Conservation (phyloP, 2,329 filamentous ascomycete genomes). For the Cercospora berteroae region DNA sequence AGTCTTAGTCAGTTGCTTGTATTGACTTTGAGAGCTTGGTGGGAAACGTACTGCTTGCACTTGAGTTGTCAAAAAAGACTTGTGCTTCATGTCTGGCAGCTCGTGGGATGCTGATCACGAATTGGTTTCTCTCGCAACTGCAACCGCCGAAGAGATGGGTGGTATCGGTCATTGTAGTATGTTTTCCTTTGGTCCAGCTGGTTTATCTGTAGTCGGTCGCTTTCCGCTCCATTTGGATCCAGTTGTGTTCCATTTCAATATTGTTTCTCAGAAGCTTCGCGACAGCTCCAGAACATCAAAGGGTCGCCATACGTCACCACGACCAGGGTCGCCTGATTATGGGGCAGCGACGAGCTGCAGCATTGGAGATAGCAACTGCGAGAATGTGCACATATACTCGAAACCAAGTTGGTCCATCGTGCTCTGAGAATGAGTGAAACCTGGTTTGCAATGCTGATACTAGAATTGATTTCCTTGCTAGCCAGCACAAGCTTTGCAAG, state of each 20-base stretch:
- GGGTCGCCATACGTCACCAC: background rate
- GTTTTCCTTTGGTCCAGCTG: background rate
- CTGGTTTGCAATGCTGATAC: background rate
- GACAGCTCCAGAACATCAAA: background rate
- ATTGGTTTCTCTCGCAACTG: slow-evolving; percentile 81
- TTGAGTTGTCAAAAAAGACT: slow-evolving; percentile 72
- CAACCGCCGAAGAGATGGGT: slow-evolving; percentile 67
- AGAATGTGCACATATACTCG: slow-evolving; percentile 12
- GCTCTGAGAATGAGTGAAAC: background rate
- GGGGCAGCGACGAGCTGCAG: background rate
- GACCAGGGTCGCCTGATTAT: slow-evolving; percentile 1
- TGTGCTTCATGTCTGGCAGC: slow-evolving; percentile 56
- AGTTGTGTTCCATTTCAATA: background rate
- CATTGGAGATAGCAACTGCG: background rate
- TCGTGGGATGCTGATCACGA: slow-evolving; percentile 68
- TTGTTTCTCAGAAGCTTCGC: slow-evolving; percentile 1
- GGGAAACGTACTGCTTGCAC: slow-evolving; percentile 65
- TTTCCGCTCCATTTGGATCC: background rate
- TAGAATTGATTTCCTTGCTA: background rate
- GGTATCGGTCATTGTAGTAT: background rate
- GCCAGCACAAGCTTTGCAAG: background rate
- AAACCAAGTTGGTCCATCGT: background rate
- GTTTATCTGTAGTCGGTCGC: too few relatives aligned
- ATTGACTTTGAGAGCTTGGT: background rate
- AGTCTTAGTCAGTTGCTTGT: background rate